These are phyloP conservation scores for Termitomyces sp. DNA, from an alignment of 768 basidiomycete genomes.

Conservation along the genomic window DNA sequence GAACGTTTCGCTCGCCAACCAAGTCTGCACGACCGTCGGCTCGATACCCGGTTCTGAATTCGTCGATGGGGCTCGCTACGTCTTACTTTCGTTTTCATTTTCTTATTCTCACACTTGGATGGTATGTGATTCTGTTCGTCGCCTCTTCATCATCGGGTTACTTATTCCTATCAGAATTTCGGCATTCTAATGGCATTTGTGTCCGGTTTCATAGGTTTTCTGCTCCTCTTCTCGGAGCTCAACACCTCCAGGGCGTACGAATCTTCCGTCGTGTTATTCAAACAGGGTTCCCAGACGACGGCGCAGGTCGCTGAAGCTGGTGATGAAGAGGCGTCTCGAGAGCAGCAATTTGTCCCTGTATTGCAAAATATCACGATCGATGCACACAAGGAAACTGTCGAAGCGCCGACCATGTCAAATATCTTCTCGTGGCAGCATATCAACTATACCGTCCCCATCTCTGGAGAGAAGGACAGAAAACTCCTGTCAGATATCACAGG, in stretches of 20 bases:
- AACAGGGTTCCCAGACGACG: constrained; percentile 42
- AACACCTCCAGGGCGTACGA: constrained; percentile 38
- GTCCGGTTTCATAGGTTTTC: constrained; percentile 48
- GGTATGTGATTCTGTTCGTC: constrained; percentile 11
- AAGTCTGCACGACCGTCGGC: constrained; percentile 76
- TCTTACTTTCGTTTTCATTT: constrained; percentile 48
- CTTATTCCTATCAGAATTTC: constrained; percentile 41
- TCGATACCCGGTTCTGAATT: constrained; percentile 51
- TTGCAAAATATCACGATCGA: neutral
- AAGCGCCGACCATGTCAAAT: constrained; percentile 33
- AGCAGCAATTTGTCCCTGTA: too few species aligned
- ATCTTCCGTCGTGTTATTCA: constrained; percentile 54
- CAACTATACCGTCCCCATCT: constrained; percentile 54
- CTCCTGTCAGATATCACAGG: constrained; percentile 75
- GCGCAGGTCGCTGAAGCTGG: constrained; percentile 23
- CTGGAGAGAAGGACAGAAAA: constrained; percentile 37
- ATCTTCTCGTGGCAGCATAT: constrained; percentile 71
- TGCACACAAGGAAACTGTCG: constrained; percentile 30
- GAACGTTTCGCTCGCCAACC: constrained; percentile 53
- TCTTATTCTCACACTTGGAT: constrained; percentile 23
- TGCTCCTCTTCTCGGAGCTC: constrained; percentile 59
- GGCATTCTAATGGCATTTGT: constrained; percentile 72
- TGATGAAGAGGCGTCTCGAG: constrained; percentile 31
- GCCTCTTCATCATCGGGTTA: neutral
- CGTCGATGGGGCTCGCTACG: constrained; percentile 58